phyloP scores from a whole-genome alignment of 2,329 filamentous ascomycete genomes.

The Chrysoporthe deuterocubensis region DNA sequence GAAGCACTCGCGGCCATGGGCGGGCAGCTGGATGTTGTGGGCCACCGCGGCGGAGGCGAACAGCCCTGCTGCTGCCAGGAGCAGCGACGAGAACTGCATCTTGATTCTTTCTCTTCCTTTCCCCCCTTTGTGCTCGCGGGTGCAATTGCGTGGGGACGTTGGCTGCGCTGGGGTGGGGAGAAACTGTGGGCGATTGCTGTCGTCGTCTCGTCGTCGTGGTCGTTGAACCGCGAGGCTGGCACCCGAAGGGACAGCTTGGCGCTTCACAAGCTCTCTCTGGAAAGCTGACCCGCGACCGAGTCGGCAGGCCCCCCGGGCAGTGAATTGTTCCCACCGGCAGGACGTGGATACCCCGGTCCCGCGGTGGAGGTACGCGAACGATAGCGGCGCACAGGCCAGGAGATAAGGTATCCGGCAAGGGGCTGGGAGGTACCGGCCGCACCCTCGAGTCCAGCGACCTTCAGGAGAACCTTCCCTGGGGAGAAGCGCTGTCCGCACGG shows the following conservation, averaged over 20 bases:
- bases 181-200: slow-evolving; percentile 21
- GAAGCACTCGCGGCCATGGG: slow-evolving; percentile 96
- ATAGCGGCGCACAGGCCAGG: neutral
- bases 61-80: slow-evolving; percentile 55
- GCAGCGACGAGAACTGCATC: slow-evolving; percentile 48
- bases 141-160: neutral
- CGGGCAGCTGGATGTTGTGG: slow-evolving; percentile 94
- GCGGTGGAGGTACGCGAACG: slow-evolving; percentile 22
- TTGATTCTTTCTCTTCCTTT: slow-evolving; percentile 28
- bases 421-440: slow-evolving; percentile 5
- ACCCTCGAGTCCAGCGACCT: slow-evolving; percentile 1
- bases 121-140: neutral
- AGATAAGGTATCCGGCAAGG: slow-evolving; percentile 18
- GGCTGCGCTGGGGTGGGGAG: slow-evolving; percentile 15
- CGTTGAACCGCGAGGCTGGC: slow-evolving; percentile 5
- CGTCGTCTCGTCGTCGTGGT: slow-evolving; percentile 16
- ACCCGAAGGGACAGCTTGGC: slow-evolving; percentile 27
- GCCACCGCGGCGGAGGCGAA: slow-evolving; percentile 67
- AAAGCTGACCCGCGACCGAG: slow-evolving; percentile 21
- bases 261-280: slow-evolving; percentile 26
- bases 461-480: slow-evolving; percentile 10
- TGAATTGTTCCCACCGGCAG: slow-evolving; percentile 19
- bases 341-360: neutral
- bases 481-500: slow-evolving; percentile 9
- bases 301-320: slow-evolving; percentile 22